Percentiles rank a stretch among this genome's conserved stretches.
These are phyloP conservation scores for Pythium coloratum DNA, from an alignment of 352 stramenopile species.

Conservation along the genomic window DNA sequence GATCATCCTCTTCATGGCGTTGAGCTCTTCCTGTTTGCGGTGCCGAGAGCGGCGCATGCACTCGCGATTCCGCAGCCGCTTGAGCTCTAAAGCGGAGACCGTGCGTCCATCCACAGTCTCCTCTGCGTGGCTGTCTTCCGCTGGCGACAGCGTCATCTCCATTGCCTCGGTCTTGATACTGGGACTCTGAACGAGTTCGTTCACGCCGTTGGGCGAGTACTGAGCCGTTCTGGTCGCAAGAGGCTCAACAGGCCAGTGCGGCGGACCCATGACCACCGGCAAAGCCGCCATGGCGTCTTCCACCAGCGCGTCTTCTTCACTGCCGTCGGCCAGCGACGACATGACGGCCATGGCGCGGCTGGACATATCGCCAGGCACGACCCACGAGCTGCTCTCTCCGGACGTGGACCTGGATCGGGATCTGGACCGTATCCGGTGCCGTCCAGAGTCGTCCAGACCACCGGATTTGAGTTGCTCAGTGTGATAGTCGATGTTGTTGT, in stretches of 20 bases:
- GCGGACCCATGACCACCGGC: conserved; percentile 2
- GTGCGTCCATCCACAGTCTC: background rate
- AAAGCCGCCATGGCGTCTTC: conserved; percentile 7
- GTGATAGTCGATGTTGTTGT: background rate
- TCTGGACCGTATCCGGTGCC: background rate
- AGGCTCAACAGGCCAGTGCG: background rate
- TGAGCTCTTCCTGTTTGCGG: conserved; percentile 25
- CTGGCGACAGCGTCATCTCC: background rate
- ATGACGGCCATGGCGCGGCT: background rate
- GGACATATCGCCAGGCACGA: conserved; percentile 4
- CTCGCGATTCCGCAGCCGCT: conserved; percentile 30
- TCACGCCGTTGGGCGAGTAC: conserved; percentile 19
- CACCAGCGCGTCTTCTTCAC: conserved; percentile 5
- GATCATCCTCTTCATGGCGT: conserved; percentile 23
- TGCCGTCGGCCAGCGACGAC: conserved; percentile 2
- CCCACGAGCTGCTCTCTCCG: background rate
- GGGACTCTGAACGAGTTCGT: background rate
- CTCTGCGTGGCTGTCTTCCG: background rate
- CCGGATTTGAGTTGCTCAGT: background rate
- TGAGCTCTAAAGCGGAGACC: conserved; percentile 20
- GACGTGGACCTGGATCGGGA: conserved; percentile 4
- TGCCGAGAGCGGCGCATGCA: conserved; percentile 22
- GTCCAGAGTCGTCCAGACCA: background rate
- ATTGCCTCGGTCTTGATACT: conserved; percentile 19
- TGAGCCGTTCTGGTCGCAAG: background rate